Conservation (phyloP, 208 protist genomes). For the Zelonia costaricensis region DNA sequence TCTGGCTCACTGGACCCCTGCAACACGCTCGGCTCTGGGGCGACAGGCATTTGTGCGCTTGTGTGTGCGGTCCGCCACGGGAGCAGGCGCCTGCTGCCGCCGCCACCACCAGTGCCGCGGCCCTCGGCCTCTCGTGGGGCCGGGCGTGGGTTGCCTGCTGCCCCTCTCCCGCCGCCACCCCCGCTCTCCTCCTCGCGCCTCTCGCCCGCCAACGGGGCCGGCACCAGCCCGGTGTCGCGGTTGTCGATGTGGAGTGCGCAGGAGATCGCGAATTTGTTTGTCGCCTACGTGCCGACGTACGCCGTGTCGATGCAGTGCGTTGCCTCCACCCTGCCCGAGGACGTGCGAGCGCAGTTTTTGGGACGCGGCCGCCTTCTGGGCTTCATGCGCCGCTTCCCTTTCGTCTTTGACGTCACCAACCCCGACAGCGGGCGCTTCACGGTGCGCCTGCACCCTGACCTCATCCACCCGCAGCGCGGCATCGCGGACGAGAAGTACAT, state of each 20-base stretch:
- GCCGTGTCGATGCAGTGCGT: conserved; percentile 73
- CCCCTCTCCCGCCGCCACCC: conserved; percentile 32
- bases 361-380: conserved; percentile 55
- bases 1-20: no score
- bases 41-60: no score
- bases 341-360: conserved; percentile 51
- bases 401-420: conserved; percentile 72
- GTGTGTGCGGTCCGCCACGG: not conserved
- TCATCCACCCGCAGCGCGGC: conserved; percentile 73
- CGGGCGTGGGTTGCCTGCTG: not conserved
- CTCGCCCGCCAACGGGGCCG: conserved; percentile 12
- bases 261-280: conserved; percentile 62
- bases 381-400: conserved; percentile 69
- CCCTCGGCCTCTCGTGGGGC: not conserved
- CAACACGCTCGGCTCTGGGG: no score
- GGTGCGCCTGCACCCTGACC: conserved; percentile 69
- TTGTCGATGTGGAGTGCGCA: conserved; percentile 61
- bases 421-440: conserved; percentile 36
- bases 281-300: conserved; percentile 85
- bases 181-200: conserved; percentile 27
- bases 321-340: conserved; percentile 78
- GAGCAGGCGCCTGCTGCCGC: not conserved
- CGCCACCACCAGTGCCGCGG: conserved; percentile 9
- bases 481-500: conserved; percentile 83
- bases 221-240: conserved; percentile 13